Conservation (phyloP, 345 rosid genomes). For the Euphorbia tirucalli region DNA sequence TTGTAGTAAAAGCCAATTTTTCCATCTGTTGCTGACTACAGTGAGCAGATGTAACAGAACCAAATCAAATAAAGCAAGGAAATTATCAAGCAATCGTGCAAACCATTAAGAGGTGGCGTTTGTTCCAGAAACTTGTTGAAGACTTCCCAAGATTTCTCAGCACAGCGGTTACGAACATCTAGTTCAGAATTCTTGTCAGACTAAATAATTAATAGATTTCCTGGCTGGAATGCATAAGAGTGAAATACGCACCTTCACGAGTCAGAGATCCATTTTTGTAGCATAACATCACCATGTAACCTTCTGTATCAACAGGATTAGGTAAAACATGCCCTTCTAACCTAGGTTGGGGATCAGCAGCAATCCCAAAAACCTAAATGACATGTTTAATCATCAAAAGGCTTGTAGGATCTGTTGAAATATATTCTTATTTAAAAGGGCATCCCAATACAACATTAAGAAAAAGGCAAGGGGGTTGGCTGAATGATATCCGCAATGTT, state of each 20-base stretch:
- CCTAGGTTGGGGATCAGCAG: slow-evolving; percentile 65
- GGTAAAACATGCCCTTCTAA: slow-evolving; percentile 91
- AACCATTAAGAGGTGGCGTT: slow-evolving; percentile 80
- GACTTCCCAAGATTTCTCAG: slow-evolving; percentile 78
- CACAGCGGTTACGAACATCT: slow-evolving; percentile 70
- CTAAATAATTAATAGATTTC: not conserved
- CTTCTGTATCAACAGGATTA: slow-evolving; percentile 81
- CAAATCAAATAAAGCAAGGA: slow-evolving; percentile 7
- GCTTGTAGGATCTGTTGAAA: not conserved
- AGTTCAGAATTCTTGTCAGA: slow-evolving; percentile 3
- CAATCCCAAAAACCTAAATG: slow-evolving; percentile 79
- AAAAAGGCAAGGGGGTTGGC: not conserved
- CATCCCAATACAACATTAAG: not conserved
- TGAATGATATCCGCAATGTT: too few relatives aligned
- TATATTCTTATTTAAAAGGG: too few relatives aligned
- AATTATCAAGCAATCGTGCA: slow-evolving; percentile 8
- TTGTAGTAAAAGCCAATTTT: slow-evolving; percentile 94
- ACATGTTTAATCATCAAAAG: slow-evolving; percentile 12
- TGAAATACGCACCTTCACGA: slow-evolving; percentile 63
- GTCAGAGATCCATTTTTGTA: slow-evolving; percentile 91
- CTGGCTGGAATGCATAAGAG: slow-evolving; percentile 7
- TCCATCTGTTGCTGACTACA: slow-evolving; percentile 50
- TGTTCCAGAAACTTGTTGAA: slow-evolving; percentile 65
- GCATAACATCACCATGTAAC: slow-evolving; percentile 89
- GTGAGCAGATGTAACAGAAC: slow-evolving; percentile 29